Evolutionary conservation across 2,329 filamentous ascomycete species (phyloP), one percentile per base, ranked within the genome.

Genomic region (Pestalotiopsis sp.): DNA sequence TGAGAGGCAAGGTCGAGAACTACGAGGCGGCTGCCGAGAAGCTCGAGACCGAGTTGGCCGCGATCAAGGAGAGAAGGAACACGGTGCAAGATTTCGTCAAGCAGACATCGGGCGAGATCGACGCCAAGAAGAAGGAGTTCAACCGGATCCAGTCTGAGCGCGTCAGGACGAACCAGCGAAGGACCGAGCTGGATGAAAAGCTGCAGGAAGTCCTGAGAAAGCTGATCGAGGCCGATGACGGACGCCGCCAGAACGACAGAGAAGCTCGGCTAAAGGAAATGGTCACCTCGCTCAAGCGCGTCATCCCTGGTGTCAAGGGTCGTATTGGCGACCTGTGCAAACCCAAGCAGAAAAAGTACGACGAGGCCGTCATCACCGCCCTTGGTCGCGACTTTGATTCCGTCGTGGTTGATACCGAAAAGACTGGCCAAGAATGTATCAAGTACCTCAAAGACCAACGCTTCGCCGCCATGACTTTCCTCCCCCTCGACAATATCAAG

Each of bases 401-500:
- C 0, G 92, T 99, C 58, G 90, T 99, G 63, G 95, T 98, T 11
- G 96, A 99, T 75, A 95, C 94, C 1, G 94, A 98, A 80, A 97
- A 96, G 82, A 96, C 93, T 1, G 96, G 93, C 36, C 91, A 94
- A 69, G 94, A 98, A 74, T 99, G 96, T 79, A 96, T 99, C 68
- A 90, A 96, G 73, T 97, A 97, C 76, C 88, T 99, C 69, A 96
- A 96, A 74, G 94, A 97, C 72, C 93, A 98, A 77, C 91, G 93
- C 68, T 91, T 93, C 66, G 89, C 92, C 6, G 93, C 95, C 68
- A 93, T 96, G 81, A 98, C 94, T 1, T 98, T 99, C 80, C 95
- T 98, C 71, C 96, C 96, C 1, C 86, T 99, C 20, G 96, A 99
- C 83, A 98, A 97, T 66, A 97, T 99, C 79, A 97, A 98, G 77